phyloP scores from a whole-genome alignment of 1,284 basidiomycete species.

The Cutaneotrichosporon dermatis region DNA sequence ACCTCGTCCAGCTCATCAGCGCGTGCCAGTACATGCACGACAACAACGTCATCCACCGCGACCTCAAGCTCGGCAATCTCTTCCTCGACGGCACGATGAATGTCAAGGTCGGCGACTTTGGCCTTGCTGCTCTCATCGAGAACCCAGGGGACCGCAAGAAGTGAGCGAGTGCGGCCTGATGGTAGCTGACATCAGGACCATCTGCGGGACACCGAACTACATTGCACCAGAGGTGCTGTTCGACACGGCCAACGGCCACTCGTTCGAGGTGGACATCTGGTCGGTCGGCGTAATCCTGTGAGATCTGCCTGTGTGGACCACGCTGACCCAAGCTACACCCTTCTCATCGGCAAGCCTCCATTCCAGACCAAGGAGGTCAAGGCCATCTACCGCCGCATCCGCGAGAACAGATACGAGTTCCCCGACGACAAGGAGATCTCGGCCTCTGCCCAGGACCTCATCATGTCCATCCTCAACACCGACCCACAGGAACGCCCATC shows the following conservation, averaged over 20 bases:
- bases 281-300: constrained; percentile 88
- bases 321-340: constrained; percentile 61
- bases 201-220: constrained; percentile 98
- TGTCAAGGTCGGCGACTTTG: constrained; percentile 96
- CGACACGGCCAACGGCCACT: constrained; percentile 91
- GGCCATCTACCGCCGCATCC: constrained; percentile 90
- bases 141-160: constrained; percentile 95
- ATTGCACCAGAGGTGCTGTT: constrained; percentile 98
- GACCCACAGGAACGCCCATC: constrained; percentile 74
- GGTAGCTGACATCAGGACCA: constrained; percentile 57
- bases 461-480: constrained; percentile 78
- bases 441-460: constrained; percentile 67
- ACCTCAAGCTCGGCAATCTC: constrained; percentile 92
- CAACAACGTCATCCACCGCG: constrained; percentile 87
- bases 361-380: constrained; percentile 98
- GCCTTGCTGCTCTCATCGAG: constrained; percentile 92
- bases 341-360: constrained; percentile 87
- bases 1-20: constrained; percentile 89
- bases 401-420: constrained; percentile 90
- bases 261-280: constrained; percentile 98
- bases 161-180: constrained; percentile 41
- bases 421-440: constrained; percentile 73
- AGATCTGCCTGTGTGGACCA: constrained; percentile 19
- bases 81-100: constrained; percentile 91
- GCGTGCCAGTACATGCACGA: constrained; percentile 98